These are phyloP conservation scores for Ascochyta koolunga DNA, from an alignment of 2,329 filamentous ascomycete genomes.

Conservation along the genomic window DNA sequence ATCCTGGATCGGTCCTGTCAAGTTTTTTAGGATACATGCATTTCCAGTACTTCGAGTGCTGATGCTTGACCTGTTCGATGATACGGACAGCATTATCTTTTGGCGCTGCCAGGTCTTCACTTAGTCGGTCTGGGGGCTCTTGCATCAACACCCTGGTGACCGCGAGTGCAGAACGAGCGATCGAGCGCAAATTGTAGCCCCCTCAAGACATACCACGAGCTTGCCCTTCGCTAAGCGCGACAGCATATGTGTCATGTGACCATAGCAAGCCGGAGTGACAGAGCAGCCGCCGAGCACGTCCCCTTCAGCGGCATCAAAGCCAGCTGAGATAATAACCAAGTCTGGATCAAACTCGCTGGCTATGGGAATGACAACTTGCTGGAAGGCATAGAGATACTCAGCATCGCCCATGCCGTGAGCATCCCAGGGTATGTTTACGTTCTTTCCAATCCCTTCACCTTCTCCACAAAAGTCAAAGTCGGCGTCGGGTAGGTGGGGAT, in stretches of 20 bases:
- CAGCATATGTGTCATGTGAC: conserved; percentile 99
- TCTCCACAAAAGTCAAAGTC: conserved; percentile 65
- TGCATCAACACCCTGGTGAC: conserved; percentile 95
- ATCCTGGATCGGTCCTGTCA: conserved; percentile 36
- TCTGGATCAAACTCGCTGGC: conserved; percentile 93
- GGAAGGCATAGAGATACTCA: conserved; percentile 96
- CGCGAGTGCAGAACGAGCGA: conserved; percentile 88
- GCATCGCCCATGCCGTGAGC: conserved; percentile 85
- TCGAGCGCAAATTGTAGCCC: conserved; percentile 95
- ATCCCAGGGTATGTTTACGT: conserved; percentile 74
- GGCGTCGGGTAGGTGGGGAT: conserved; percentile 69
- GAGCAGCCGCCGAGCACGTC: conserved; percentile 93
- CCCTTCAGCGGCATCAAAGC: conserved; percentile 93
- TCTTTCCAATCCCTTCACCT: conserved; percentile 64
- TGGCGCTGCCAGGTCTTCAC: conserved; percentile 54
- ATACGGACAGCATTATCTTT: conserved; percentile 59
- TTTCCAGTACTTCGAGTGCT: conserved; percentile 77
- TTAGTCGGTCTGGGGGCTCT: conserved; percentile 75
- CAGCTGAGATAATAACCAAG: conserved; percentile 91
- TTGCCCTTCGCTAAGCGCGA: conserved; percentile 93
- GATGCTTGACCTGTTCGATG: conserved; percentile 62
- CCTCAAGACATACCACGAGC: conserved; percentile 90
- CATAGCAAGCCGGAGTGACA: conserved; percentile 88
- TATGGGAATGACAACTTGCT: conserved; percentile 95
- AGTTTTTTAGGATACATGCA: conserved; percentile 75